Base-by-base conservation (phyloP, 2,329 filamentous ascomycete genomes). In the Fusarium albosuccineum region DNA sequence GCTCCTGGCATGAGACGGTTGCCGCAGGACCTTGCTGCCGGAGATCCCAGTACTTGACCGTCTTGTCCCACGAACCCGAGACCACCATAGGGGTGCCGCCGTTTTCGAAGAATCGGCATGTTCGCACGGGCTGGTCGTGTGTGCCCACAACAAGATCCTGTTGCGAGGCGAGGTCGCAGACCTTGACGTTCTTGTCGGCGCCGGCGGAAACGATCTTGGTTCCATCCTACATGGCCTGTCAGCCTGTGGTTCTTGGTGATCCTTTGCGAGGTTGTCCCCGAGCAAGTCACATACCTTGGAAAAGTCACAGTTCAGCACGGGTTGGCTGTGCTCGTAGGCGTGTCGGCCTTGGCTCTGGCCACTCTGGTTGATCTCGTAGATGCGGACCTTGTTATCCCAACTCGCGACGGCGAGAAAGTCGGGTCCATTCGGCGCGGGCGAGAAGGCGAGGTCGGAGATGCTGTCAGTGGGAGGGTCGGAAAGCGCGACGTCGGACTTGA, bases 351-450 rank as follows among this genome's bases (percentile, higher is more conserved):
- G 89, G 75, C 92, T 95, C 76, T 92, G 87, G 42, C 94, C 93
- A 70, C 89, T 89, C 58, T 81, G 82, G 68, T 91, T 89, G 76
- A 98, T 93, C 79, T 98, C 93, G 82, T 98, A 99, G 77, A 99
- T 95, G 75, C 94, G 91, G 67, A 98, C 93, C 79, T 97, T 97
- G 83, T 97, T 97, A 81, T 99, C 96, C 96, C 96, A 99, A 73
- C 93, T 97, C 48, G 93, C 85, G 36, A 97, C 92, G 26, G 95
- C 94, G 16, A 99, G 85, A 77, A 97, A 92, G 73, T 98, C 93
- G 74, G 78, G 77, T 45, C 74, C 79, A 74, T 77, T 83, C 75
- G 64, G 81, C 75, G 75, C 85, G 75, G 91, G 89, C 13, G 91
- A 94, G 82, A 97, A 99, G 49, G 89, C 84, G 62, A 99, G 86